Base-by-base conservation (phyloP, 208 protist genomes). In the Leishmania guyanensis region DNA sequence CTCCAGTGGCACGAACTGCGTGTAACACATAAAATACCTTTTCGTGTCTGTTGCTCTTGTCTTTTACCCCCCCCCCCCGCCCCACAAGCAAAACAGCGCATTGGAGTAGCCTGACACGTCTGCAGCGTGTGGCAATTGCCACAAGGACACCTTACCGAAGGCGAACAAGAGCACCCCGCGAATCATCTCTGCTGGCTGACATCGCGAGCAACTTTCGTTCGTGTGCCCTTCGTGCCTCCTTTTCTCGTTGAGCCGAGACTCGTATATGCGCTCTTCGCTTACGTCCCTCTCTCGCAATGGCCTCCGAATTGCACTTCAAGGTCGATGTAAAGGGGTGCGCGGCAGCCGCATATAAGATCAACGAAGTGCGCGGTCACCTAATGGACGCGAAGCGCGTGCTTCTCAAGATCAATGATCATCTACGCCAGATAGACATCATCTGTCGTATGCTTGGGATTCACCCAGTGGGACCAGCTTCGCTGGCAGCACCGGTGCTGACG, bases 361-460 rank as follows among this genome's bases (percentile, higher is more conserved):
- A 68, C 50, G 53, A 14, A 5, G 65, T 70, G 3, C 75, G 84
- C 43, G 10, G 22, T 16, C 70, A 79, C 33, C 48, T 93, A 48
- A 78, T 51, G 53, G 79, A 80, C 26, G 79, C 79, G 22, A 64
- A 70, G 33, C 75, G 68, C 14, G 53, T 84, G 9, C 69, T 91
- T 8, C 75, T 81, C 17, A 79, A 82, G 48, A 53, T 85, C 0
- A 73, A 85, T 39, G 77, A 89, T 65, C 74, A 86, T 48, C 20
- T 91, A 22, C 73, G 77, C 22, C 79, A 89, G 73, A 68, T 83
- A 17, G 70, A 68, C 66, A 82, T 70, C 71, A 29, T 80, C 14
- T 69, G 78, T 22, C 70, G 36, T 22, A 65, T 51, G n/a, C 78
- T 87, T 12, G 79, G 36, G 39, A 69, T 74, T 62, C 69, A 22